Conservation (phyloP, 1,284 basidiomycete genomes). For the Naganishia sp. region DNA sequence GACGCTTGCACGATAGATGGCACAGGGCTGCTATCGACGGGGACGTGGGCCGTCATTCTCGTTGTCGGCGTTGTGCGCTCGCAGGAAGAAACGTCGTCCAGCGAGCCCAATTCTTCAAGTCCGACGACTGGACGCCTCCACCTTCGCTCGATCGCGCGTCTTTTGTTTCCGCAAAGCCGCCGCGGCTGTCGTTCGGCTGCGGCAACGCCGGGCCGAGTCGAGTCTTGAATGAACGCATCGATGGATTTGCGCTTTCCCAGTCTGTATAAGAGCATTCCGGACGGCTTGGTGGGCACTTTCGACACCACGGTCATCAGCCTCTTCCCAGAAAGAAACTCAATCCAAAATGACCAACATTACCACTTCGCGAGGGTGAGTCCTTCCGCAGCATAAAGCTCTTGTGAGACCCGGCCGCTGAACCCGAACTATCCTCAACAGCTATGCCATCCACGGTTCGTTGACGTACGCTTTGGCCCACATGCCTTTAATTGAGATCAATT, state of each 20-base stretch:
- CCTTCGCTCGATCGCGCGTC: neutral
- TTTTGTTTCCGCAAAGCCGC: constrained; percentile 2
- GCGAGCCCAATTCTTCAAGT: neutral
- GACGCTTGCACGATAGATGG: constrained; percentile 18
- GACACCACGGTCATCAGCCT: neutral
- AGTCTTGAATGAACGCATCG: neutral
- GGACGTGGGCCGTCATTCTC: neutral
- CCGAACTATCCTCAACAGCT: constrained; percentile 4
- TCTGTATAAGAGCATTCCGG: neutral
- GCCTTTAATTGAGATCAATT: too few relatives aligned
- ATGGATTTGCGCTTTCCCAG: neutral
- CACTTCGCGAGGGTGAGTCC: constrained; percentile 27
- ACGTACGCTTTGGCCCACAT: too few relatives aligned
- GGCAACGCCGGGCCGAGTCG: constrained; percentile 16
- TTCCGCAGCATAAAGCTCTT: neutral
- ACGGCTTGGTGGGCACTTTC: neutral
- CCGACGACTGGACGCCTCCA: neutral
- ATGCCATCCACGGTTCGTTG: constrained; percentile 32
- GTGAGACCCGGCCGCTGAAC: too few relatives aligned
- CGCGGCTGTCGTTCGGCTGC: constrained; percentile 1
- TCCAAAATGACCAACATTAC: constrained; percentile 27
- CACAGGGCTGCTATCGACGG: neutral
- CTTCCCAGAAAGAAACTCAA: neutral
- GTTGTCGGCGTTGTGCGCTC: neutral
- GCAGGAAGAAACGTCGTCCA: neutral